Conservation (phyloP, 2,329 filamentous ascomycete genomes). For the Ceratocystis diversiconidia region DNA sequence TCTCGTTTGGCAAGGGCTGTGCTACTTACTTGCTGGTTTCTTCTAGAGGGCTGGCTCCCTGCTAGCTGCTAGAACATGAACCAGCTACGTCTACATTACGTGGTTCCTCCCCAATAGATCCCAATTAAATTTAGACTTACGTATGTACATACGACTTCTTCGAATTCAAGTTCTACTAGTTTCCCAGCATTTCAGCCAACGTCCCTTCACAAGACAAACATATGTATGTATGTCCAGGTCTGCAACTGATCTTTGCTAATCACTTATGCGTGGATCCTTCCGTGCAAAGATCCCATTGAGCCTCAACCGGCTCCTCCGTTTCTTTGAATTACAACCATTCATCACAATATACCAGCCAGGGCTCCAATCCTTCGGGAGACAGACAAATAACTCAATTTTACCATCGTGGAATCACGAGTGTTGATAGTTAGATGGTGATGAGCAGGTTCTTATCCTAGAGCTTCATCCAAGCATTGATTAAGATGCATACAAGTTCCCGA, state of each 20-base stretch:
- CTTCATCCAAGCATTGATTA: constrained; percentile 5
- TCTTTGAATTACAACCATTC: too few species aligned
- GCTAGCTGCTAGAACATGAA: not conserved
- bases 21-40: not conserved
- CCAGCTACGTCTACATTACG: not conserved
- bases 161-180: too few species aligned
- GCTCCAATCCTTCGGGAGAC: not conserved
- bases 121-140: not conserved
- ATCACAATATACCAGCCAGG: not conserved
- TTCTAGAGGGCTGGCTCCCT: not conserved
- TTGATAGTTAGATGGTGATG: not conserved
- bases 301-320: not conserved
- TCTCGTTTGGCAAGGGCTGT: not conserved
- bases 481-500: constrained; percentile 2
- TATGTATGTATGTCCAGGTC: not conserved
- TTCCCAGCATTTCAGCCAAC: too few species aligned
- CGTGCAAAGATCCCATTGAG: not conserved
- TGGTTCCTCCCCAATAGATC: not conserved
- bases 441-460: not conserved
- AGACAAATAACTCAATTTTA: not conserved
- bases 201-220: not conserved
- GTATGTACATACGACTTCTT: not conserved
- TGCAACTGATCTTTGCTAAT: not conserved
- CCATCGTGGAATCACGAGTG: not conserved
- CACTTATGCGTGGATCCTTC: not conserved